Conservation (phyloP, 2,329 filamentous ascomycete genomes). For the Periconia digitata region DNA sequence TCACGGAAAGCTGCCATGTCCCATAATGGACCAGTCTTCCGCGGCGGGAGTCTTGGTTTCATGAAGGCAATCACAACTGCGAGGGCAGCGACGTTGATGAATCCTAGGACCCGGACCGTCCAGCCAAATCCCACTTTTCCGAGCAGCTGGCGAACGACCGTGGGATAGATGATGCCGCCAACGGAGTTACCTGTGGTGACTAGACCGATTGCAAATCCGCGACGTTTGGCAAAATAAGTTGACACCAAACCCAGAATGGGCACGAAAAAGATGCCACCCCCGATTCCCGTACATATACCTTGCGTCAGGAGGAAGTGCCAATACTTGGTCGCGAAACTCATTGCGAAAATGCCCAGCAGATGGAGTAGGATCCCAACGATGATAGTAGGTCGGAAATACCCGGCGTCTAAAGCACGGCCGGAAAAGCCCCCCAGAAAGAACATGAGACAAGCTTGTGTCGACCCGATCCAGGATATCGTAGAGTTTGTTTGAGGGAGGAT, state of each 20-base stretch:
- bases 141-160: slow-evolving; percentile 55
- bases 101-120: slow-evolving; percentile 45
- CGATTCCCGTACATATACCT: slow-evolving; percentile 34
- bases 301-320: slow-evolving; percentile 48
- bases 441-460: slow-evolving; percentile 51
- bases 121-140: slow-evolving; percentile 29
- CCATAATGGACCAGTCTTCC: slow-evolving; percentile 54
- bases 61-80: slow-evolving; percentile 42
- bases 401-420: slow-evolving; percentile 53
- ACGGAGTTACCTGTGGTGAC: slow-evolving; percentile 61
- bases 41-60: slow-evolving; percentile 52
- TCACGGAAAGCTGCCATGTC: slow-evolving; percentile 62
- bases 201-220: slow-evolving; percentile 61
- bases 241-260: slow-evolving; percentile 35
- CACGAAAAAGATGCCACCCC: slow-evolving; percentile 33
- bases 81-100: slow-evolving; percentile 46
- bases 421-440: slow-evolving; percentile 49
- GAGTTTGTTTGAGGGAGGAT: slow-evolving; percentile 40
- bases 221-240: slow-evolving; percentile 61
- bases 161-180: slow-evolving; percentile 65
- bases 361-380: slow-evolving; percentile 45
- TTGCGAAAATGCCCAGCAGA: slow-evolving; percentile 53
- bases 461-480: slow-evolving; percentile 57
- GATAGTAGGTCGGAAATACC: slow-evolving; percentile 50
- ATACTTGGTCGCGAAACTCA: slow-evolving; percentile 50